phyloP scores from a whole-genome alignment of 306 rosid genomes.

The Castanopsis chinensis region DNA sequence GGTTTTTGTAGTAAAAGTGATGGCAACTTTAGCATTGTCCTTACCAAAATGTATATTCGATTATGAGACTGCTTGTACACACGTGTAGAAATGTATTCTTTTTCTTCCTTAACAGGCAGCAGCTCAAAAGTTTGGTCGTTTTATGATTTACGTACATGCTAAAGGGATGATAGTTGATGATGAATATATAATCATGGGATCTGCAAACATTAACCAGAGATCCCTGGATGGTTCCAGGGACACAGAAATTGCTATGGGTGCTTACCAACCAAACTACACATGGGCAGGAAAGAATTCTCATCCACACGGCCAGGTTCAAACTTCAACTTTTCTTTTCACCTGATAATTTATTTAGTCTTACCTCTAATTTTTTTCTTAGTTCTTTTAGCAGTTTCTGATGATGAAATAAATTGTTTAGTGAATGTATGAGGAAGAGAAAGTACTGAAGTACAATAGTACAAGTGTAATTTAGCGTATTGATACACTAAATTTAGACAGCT shows the following conservation, averaged over 20 bases:
- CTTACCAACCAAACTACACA: constrained; percentile 68
- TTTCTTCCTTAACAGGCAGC: constrained; percentile 32
- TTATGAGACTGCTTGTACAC: not conserved
- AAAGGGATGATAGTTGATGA: constrained; percentile 79
- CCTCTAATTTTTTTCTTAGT: too few species aligned
- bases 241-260: constrained; percentile 80
- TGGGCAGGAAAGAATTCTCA: constrained; percentile 47
- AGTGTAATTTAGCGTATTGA: too few species aligned
- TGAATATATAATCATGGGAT: constrained; percentile 61
- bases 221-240: constrained; percentile 82
- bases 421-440: too few species aligned
- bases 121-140: constrained; percentile 50
- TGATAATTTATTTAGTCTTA: not conserved
- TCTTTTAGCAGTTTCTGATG: too few species aligned
- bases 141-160: constrained; percentile 74
- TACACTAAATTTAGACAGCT: too few species aligned
- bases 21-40: too few species aligned
- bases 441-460: too few species aligned
- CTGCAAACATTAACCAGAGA: constrained; percentile 79
- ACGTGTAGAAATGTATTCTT: not conserved
- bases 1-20: too few species aligned
- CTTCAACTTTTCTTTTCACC: not conserved
- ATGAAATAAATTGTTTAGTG: too few species aligned
- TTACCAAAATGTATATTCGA: not conserved
- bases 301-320: constrained; percentile 66